phyloP scores from a whole-genome alignment of 441 rosid species.

The Populus tomentosa region DNA sequence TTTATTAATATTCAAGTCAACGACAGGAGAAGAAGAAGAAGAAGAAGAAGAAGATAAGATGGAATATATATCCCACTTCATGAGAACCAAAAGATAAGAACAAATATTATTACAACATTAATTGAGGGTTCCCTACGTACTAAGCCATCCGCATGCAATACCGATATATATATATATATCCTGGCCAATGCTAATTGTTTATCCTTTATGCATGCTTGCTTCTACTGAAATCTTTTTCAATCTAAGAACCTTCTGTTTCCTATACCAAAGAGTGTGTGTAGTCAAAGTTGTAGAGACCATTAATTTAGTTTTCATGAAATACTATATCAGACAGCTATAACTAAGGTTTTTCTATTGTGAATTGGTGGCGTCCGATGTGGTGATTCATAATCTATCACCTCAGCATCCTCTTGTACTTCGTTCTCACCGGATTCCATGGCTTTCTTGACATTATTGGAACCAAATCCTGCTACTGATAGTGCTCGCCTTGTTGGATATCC shows the following conservation, averaged over 20 bases:
- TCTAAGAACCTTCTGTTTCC: too few relatives aligned
- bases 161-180: too few relatives aligned
- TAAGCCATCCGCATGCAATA: too few relatives aligned
- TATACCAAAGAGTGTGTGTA: too few relatives aligned
- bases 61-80: too few relatives aligned
- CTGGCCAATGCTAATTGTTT: too few relatives aligned
- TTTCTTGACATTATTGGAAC: not conserved
- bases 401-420: constrained; percentile 9
- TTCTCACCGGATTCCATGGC: not conserved
- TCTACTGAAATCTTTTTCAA: not conserved
- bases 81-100: too few relatives aligned
- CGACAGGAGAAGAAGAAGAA: too few relatives aligned
- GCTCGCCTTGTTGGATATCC: constrained; percentile 21
- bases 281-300: not conserved
- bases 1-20: too few relatives aligned
- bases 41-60: too few relatives aligned
- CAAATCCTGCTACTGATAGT: constrained; percentile 11
- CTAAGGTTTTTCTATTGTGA: constrained; percentile 24
- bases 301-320: not conserved
- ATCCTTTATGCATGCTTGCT: not conserved
- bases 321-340: not conserved
- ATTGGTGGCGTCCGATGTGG: constrained; percentile 32
- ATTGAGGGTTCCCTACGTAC: too few relatives aligned
- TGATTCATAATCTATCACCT: constrained; percentile 27
- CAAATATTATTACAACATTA: too few relatives aligned